phyloP scores from a whole-genome alignment of 2,329 filamentous ascomycete species.

The Talaromyces sp. region DNA sequence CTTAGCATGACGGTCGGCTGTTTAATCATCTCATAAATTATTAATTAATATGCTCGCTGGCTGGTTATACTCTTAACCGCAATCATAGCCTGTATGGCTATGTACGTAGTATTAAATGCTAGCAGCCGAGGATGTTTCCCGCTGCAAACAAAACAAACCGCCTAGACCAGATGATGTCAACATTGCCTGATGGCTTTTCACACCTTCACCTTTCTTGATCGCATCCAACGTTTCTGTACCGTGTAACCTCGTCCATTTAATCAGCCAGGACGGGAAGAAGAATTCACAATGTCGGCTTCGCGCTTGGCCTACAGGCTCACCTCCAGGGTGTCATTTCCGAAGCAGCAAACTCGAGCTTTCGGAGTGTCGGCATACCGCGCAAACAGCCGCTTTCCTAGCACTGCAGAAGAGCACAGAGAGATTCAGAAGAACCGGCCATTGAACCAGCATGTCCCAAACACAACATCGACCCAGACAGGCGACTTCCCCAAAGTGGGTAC shows the following conservation, averaged over 20 bases:
- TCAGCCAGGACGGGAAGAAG: background rate
- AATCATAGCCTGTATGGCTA: too few relatives aligned
- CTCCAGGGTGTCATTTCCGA: background rate
- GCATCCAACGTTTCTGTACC: background rate
- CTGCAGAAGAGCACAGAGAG: slow-evolving; percentile 49
- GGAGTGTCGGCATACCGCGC: slow-evolving; percentile 5
- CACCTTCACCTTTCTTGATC: background rate
- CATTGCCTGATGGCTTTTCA: background rate
- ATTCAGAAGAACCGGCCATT: slow-evolving; percentile 52
- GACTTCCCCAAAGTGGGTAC: slow-evolving; percentile 57
- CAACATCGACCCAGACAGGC: slow-evolving; percentile 58
- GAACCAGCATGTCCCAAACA: slow-evolving; percentile 61
- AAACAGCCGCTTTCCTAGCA: slow-evolving; percentile 20
- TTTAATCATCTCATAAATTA: too few relatives aligned
- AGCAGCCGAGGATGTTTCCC: background rate
- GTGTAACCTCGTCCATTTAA: background rate
- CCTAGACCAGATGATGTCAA: background rate
- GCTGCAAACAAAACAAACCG: background rate
- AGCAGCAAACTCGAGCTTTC: slow-evolving; percentile 8
- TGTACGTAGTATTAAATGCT: too few relatives aligned
- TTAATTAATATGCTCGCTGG: too few relatives aligned
- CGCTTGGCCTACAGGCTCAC: slow-evolving; percentile 2
- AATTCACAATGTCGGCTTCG: slow-evolving; percentile 6
- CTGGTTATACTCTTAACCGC: too few relatives aligned
- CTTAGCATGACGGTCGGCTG: too few relatives aligned